Conservation (phyloP, 768 basidiomycete genomes). For the Mrakia gelida region DNA sequence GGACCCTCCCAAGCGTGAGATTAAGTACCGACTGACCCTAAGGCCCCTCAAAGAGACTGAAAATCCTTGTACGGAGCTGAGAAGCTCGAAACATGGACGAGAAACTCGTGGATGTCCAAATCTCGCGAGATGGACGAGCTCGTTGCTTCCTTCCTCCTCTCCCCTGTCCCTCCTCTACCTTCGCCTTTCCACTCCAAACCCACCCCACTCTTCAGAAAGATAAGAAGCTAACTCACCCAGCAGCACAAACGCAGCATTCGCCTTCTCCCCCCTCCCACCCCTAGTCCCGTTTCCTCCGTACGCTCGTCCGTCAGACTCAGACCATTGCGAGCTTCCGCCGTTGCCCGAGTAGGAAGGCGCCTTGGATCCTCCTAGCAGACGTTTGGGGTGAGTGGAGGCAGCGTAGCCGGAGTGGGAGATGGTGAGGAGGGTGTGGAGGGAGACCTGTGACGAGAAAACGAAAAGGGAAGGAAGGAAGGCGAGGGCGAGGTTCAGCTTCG, state of each 20-base stretch:
- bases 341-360: neutral
- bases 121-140: too few species aligned
- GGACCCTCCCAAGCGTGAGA: too few species aligned
- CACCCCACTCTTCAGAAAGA: neutral
- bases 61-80: too few species aligned
- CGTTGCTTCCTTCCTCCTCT: too few species aligned
- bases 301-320: conserved; percentile 33
- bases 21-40: too few species aligned
- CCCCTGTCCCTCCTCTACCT: neutral
- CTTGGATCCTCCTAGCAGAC: conserved; percentile 31
- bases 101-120: too few species aligned
- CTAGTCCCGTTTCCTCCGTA: conserved; percentile 25
- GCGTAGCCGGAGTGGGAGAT: conserved; percentile 43
- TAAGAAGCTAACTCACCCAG: conserved; percentile 45
- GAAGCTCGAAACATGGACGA: too few species aligned
- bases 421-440: conserved; percentile 42
- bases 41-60: too few species aligned
- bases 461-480: neutral
- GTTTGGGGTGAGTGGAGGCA: conserved; percentile 38
- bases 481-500: neutral
- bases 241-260: conserved; percentile 77
- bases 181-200: neutral
- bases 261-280: conserved; percentile 48
- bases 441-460: conserved; percentile 33
- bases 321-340: conserved; percentile 34